Evolutionary conservation across 2,329 filamentous ascomycete genomes (phyloP).

Genomic region (Achaetomium macrosporum): DNA sequence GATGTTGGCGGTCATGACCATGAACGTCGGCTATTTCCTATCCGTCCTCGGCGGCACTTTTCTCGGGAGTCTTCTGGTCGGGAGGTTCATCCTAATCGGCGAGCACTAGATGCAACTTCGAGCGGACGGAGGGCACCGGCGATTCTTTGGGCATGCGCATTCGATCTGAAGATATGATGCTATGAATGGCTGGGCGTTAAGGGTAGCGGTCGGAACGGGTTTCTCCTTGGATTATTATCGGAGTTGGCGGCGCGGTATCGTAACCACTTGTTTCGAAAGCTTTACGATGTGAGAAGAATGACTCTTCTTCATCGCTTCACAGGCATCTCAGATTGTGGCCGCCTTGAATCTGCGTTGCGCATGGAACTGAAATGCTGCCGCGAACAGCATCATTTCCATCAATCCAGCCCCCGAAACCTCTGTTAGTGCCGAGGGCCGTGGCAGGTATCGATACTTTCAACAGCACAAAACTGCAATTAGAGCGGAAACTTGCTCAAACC

Average conservation of each 20-base stretch:
- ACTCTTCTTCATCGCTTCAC: neutral
- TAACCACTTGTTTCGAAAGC: neutral
- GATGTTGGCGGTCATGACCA: slow-evolving; percentile 86
- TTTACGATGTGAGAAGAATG: neutral
- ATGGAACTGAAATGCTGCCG: too few relatives aligned
- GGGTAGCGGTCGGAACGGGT: neutral
- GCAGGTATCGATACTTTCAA: slow-evolving; percentile 5
- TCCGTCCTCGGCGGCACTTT: slow-evolving; percentile 72
- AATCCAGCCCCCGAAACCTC: neutral
- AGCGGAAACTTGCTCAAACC: slow-evolving; percentile 49
- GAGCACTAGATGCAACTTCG: slow-evolving; percentile 39
- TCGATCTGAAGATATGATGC: neutral
- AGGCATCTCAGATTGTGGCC: neutral
- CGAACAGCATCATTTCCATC: neutral
- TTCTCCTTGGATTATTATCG: neutral
- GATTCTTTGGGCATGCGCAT: too few relatives aligned
- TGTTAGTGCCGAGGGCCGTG: neutral
- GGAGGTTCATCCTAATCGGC: slow-evolving; percentile 54
- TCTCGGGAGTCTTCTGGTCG: slow-evolving; percentile 75
- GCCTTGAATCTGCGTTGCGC: neutral
- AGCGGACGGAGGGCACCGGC: neutral
- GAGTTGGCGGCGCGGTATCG: too few relatives aligned
- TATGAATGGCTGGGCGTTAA: neutral
- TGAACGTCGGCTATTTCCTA: slow-evolving; percentile 75
- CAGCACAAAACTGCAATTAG: slow-evolving; percentile 27